Percentiles rank a stretch among this genome's conserved stretches.
These are phyloP conservation scores for Ceratocystis harringtonii DNA, from an alignment of 2,329 filamentous ascomycete species.

Conservation along the genomic window DNA sequence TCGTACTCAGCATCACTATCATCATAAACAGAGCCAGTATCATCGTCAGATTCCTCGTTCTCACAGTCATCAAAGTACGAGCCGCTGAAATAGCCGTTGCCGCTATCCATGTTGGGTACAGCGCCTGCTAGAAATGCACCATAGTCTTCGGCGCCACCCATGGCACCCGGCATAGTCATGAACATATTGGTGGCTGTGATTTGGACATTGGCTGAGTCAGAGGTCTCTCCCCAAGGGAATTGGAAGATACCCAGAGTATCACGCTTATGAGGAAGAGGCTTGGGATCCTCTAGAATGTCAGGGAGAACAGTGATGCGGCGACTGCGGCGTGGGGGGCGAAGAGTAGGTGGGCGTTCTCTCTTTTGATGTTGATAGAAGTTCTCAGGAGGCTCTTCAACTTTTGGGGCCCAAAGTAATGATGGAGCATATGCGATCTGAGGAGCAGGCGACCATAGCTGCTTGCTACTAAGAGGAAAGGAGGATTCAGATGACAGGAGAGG, in stretches of 20 bases:
- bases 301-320: slow-evolving; percentile 44
- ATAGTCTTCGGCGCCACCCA: slow-evolving; percentile 27
- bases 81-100: slow-evolving; percentile 25
- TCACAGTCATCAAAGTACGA: slow-evolving; percentile 49
- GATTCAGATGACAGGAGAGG: slow-evolving; percentile 23
- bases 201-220: slow-evolving; percentile 37
- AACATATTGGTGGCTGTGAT: slow-evolving; percentile 25
- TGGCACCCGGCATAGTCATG: slow-evolving; percentile 38
- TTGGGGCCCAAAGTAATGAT: slow-evolving; percentile 23
- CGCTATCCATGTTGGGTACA: slow-evolving; percentile 24
- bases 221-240: slow-evolving; percentile 50
- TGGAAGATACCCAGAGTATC: slow-evolving; percentile 50
- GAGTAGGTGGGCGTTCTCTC: slow-evolving; percentile 31
- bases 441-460: slow-evolving; percentile 27
- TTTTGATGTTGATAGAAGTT: slow-evolving; percentile 17
- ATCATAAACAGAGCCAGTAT: slow-evolving; percentile 25
- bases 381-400: not conserved
- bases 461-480: slow-evolving; percentile 25
- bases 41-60: slow-evolving; percentile 32
- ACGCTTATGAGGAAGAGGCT: slow-evolving; percentile 41
- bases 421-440: not conserved
- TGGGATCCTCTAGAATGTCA: slow-evolving; percentile 47
- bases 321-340: slow-evolving; percentile 39
- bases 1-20: slow-evolving; percentile 20
- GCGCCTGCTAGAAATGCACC: slow-evolving; percentile 25